These are phyloP conservation scores for Puccinia horiana DNA, from an alignment of 1,284 basidiomycete genomes.

Conservation along the genomic window DNA sequence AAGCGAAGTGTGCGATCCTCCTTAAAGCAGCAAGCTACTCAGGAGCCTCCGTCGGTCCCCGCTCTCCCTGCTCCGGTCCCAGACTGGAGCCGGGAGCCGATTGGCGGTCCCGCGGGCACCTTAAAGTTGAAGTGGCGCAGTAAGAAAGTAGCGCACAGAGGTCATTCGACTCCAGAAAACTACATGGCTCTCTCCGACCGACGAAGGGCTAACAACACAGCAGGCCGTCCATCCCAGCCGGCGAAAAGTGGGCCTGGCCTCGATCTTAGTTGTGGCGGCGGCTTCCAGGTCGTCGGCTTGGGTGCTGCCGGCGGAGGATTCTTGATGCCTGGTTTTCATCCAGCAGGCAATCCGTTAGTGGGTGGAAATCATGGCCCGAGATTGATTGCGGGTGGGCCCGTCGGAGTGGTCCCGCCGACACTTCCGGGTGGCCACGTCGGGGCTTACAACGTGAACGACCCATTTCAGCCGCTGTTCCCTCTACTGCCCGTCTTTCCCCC, in stretches of 20 bases:
- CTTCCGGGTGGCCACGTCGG: not conserved
- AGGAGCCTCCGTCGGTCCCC: not conserved
- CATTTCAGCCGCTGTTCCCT: not conserved
- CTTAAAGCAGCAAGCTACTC: not conserved
- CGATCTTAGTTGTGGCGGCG: not conserved
- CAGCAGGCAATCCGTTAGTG: not conserved
- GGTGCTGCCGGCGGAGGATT: not conserved
- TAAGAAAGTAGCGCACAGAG: not conserved
- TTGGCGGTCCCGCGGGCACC: not conserved
- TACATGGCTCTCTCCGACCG: not conserved
- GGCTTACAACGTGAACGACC: not conserved
- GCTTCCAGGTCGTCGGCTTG: not conserved
- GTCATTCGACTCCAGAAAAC: not conserved
- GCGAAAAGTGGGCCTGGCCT: not conserved
- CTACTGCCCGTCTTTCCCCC: not conserved
- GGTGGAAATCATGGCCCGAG: not conserved
- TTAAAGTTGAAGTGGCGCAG: not conserved
- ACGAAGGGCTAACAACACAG: not conserved
- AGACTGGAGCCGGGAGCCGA: not conserved
- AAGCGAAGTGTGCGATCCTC: conserved; percentile 36
- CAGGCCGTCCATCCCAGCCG: not conserved
- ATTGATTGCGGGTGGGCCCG: not conserved
- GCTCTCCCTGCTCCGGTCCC: not conserved
- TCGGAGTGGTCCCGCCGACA: not conserved
- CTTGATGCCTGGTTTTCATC: not conserved